Evolutionary conservation across 1,139 yeast species (phyloP), one percentile per base, ranked within the genome.

Genomic region (Suhomyces maxii): DNA sequence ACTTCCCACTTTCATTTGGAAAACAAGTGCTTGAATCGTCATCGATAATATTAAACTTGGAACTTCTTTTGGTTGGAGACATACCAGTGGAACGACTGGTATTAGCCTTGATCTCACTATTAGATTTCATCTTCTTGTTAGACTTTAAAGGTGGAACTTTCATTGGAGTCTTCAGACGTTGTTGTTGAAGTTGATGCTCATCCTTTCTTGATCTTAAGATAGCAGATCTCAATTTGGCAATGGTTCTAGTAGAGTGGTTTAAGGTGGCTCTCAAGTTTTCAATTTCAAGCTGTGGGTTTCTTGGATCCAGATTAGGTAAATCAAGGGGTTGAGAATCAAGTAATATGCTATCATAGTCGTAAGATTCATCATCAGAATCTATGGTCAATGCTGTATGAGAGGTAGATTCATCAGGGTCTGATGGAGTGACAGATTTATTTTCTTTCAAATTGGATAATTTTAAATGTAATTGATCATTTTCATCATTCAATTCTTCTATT

Each of bases 241-340:
- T 81, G 0, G 82, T 77, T 50, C 78, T 74, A 56, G 84, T 83
- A 5, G 93, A 86, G 62, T 80, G 88, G 26, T 74, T 74, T 54
- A 89, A 71, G 11, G 88, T 83, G 0, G 88, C 79, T 53, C 79
- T 75, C 54, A 86, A 69, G 0, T 91, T 83, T 57, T 88, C 91
- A 7, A 80, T 69, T 60, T 87, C 91, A 40, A 86, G 67, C 12
- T 76, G 80, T 2, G 78, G 68, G 52, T 79, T 74, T 40, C 76
- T 71, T 1, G 80, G 71, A 30, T 84, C 79, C 1, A 76, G 41
- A 14, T 52, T 53, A 0, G 73, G 64, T 11, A 66, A 44, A 35
- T 62, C 66, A 31, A 53, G 60, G 9, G 68, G 64, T 28, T 61
- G 56, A 4, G 72, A 50, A 34, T 70, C 76, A 23, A 62, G 55